Percentiles rank a stretch among this genome's conserved stretches.
These are phyloP conservation scores for Tylopilus vinaceipallidus DNA, from an alignment of 768 basidiomycete genomes.

Conservation along the genomic window DNA sequence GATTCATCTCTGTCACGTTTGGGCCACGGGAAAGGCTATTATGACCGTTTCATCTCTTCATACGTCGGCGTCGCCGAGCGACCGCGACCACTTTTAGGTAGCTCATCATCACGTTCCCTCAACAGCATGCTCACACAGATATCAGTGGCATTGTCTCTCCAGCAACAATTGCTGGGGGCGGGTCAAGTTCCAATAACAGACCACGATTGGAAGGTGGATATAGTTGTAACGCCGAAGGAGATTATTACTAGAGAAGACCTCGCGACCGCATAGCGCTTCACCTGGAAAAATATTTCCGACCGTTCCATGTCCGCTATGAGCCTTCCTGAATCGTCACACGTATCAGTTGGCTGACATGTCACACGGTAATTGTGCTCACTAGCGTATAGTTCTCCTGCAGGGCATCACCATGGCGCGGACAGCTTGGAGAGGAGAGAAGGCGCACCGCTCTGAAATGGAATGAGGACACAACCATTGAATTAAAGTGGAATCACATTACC, in stretches of 20 bases:
- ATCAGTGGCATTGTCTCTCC: constrained; percentile 64
- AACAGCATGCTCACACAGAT: constrained; percentile 11
- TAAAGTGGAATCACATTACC: constrained; percentile 34
- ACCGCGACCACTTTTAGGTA: constrained; percentile 59
- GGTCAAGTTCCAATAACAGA: constrained; percentile 51
- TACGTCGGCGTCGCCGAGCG: constrained; percentile 44
- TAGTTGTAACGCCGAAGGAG: constrained; percentile 51
- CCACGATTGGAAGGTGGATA: constrained; percentile 64
- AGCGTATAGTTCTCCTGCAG: constrained; percentile 26
- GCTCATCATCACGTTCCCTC: constrained; percentile 19
- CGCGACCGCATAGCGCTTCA: constrained; percentile 20
- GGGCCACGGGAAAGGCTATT: constrained; percentile 84
- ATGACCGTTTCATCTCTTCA: constrained; percentile 66
- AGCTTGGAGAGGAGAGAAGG: constrained; percentile 38
- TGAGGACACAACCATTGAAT: constrained; percentile 11
- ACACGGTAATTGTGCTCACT: constrained; percentile 26
- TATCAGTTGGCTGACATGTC: constrained; percentile 7
- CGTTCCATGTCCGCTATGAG: constrained; percentile 28
- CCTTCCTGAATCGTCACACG: constrained; percentile 11
- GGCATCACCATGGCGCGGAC: constrained; percentile 10
- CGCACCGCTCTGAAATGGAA: constrained; percentile 36
- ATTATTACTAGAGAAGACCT: constrained; percentile 25
- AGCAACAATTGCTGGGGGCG: constrained; percentile 58
- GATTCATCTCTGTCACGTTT: constrained; percentile 66
- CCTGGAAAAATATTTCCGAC: constrained; percentile 4